Evolutionary conservation across 441 rosid genomes (phyloP).

Genomic region (Codiaeum variegatum): DNA sequence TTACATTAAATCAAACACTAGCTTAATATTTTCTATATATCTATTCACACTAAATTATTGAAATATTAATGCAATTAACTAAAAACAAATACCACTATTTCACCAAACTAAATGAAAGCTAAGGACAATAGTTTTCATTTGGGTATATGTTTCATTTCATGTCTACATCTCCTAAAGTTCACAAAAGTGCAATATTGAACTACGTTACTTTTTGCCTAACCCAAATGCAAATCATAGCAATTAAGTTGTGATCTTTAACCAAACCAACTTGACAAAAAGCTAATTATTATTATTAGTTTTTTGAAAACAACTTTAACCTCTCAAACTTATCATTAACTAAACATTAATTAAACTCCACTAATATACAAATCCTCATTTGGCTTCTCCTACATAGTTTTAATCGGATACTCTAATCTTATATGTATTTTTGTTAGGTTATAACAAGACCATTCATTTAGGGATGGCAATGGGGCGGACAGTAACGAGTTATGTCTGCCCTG

Average conservation of each 20-base stretch:
- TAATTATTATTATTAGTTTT: background rate
- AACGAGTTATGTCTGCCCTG: no score
- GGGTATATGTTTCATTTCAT: background rate
- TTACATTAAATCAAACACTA: no score
- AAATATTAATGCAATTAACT: background rate
- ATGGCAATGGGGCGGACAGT: no score
- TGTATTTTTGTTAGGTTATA: background rate
- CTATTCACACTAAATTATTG: no score
- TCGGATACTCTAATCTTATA: background rate
- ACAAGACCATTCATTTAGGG: background rate
- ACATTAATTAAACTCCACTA: background rate
- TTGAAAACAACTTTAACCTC: background rate
- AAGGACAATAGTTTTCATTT: background rate
- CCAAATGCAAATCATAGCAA: background rate
- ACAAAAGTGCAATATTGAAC: background rate
- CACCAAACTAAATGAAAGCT: background rate
- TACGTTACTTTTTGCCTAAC: constrained; percentile 1
- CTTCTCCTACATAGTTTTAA: background rate
- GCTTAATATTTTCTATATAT: no score
- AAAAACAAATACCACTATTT: background rate
- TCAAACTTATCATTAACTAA: background rate
- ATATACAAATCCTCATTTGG: background rate
- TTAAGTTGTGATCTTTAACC: background rate
- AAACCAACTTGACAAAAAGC: background rate
- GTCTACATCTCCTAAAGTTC: background rate